Evolutionary conservation across 202 grass and related monocot species (phyloP), one percentile per base, ranked within the genome.

Genomic region (Panicum hallii): DNA sequence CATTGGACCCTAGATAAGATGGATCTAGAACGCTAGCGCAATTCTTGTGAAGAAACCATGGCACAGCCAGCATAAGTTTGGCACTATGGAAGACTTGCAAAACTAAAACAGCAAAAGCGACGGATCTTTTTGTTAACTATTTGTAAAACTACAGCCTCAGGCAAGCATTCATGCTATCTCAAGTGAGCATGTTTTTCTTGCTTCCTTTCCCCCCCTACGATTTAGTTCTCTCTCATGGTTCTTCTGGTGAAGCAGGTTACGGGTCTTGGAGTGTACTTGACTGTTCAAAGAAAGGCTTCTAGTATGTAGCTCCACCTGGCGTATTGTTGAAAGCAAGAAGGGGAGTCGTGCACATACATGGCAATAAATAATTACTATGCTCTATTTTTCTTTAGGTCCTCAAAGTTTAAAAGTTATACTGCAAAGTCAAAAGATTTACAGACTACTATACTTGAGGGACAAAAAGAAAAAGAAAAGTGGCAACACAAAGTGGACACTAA

Each of bases 191-290:
- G 10, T 38, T 72, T 46, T 57, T 63, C 23, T 47, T 43, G 34
- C 49, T 68, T 82, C 12, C 28, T 40, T 32, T 62, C 6, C 48
- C 1, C 42, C 3, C 17, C 54, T 56, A 56, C 0, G 40, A 61
- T 74, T 72, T 49, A 11, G n/a, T 67, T 67, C 13, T 52, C 5
- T 26, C 67, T 53, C n/a, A 83, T 74, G 16, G 32, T 46, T 83
- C 13, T 90, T 72, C 3, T 83, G 83, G 43, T 71, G 61, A 79
- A 87, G 44, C 88, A 87, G 83, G 72, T 78, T 78, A 15, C 3
- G 12, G 36, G 43, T 75, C 13, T 76, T 47, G 61, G 32, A 12
- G 40, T 46, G 30, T 46, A 20, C 38, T 53, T 50, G 5, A 54
- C 19, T 40, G 57, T 50, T 6, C 40, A 78, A 82, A 60, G 28